phyloP scores from a whole-genome alignment of 148 eudicot species.

The Talinum fruticosum region DNA sequence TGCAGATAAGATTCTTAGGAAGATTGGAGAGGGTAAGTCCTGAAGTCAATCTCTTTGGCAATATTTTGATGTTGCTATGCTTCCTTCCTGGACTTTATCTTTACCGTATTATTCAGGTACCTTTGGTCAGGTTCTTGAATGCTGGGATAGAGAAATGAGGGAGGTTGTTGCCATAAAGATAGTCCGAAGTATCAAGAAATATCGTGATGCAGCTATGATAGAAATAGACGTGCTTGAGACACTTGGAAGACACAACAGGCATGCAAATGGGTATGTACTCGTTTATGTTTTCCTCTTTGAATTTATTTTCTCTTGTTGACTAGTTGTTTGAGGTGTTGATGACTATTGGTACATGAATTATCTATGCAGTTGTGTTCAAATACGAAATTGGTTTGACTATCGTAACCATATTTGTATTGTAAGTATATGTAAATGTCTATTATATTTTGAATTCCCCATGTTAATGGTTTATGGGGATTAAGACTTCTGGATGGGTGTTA shows the following conservation, averaged over 20 bases:
- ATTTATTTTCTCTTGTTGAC: conserved; percentile 6
- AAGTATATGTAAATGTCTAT: conserved; percentile 57
- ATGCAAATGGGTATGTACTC: conserved; percentile 59
- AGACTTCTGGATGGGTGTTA: conserved; percentile 59
- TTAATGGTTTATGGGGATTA: conserved; percentile 58
- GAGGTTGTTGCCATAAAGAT: conserved; percentile 77
- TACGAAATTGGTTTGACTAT: conserved; percentile 99
- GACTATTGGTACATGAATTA: conserved; percentile 43
- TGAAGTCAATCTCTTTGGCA: background rate
- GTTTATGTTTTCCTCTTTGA: background rate
- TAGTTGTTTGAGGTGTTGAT: conserved; percentile 25
- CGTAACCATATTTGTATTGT: conserved; percentile 99
- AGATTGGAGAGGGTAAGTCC: conserved; percentile 71
- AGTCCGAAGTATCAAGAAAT: conserved; percentile 79
- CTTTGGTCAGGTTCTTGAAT: conserved; percentile 76
- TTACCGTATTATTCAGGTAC: conserved; percentile 42
- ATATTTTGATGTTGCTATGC: background rate
- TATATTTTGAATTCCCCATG: conserved; percentile 53
- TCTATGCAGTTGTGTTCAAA: conserved; percentile 99
- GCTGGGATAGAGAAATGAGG: conserved; percentile 65
- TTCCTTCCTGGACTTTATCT: background rate
- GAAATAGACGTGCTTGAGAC: conserved; percentile 84
- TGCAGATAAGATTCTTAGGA: conserved; percentile 71
- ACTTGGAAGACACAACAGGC: conserved; percentile 80
- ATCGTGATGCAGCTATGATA: conserved; percentile 95